Evolutionary conservation across 75 land plant genomes (phyloP).

Genomic region (Cunninghamia lanceolata): DNA sequence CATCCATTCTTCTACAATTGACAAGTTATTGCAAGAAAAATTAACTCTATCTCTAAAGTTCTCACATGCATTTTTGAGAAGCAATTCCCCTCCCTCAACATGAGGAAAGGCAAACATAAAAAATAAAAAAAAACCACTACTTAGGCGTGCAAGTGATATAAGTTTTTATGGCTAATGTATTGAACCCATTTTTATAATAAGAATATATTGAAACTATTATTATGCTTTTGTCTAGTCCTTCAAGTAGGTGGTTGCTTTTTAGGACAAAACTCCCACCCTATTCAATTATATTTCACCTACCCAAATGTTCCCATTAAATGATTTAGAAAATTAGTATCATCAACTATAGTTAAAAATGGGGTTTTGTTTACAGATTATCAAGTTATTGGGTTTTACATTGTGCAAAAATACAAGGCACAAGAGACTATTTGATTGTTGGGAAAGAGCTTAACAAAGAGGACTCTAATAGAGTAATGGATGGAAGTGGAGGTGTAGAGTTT

Average conservation of each 20-base stretch:
- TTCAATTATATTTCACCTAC: conserved; percentile 37
- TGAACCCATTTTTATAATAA: too few species aligned
- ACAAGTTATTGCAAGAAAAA: too few species aligned
- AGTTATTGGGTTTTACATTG: conserved; percentile 55
- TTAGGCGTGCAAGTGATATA: conserved; percentile 59
- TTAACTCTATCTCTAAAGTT: conserved; percentile 56
- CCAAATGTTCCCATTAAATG: too few species aligned
- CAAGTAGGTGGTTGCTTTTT: conserved; percentile 61
- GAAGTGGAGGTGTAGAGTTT: conserved; percentile 51
- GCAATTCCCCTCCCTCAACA: conserved; percentile 48
- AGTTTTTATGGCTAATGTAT: too few species aligned
- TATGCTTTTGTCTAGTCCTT: conserved; percentile 44
- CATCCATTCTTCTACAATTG: too few species aligned
- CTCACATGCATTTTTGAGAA: conserved; percentile 70
- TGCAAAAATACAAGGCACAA: conserved; percentile 31
- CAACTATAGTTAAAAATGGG: too few species aligned
- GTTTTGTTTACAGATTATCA: conserved; percentile 46
- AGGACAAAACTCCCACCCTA: conserved; percentile 47
- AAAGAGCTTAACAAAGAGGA: conserved; percentile 25
- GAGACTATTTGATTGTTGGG: conserved; percentile 54
- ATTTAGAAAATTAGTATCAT: too few species aligned
- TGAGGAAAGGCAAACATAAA: conserved; percentile 62
- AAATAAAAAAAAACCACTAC: conserved; percentile 45
- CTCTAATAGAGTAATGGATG: conserved; percentile 67
- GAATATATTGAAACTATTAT: too few species aligned